Conservation (phyloP, 305 asterid species). For the Fraxinus sp. region DNA sequence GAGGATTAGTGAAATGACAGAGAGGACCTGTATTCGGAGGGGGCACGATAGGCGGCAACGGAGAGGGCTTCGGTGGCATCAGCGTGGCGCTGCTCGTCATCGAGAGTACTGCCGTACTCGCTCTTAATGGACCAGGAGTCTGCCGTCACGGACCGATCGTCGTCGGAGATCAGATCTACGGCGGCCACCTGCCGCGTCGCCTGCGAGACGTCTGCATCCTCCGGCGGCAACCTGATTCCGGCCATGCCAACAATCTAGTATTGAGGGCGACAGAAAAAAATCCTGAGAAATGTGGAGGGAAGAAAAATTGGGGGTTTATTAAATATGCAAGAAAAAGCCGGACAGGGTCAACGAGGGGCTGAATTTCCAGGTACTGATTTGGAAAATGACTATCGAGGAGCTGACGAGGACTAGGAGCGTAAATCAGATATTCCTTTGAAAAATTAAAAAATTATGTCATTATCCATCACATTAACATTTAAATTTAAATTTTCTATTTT, state of each 20-base stretch:
- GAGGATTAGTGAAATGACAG: background rate
- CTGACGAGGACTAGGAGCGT: too few relatives aligned
- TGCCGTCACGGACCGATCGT: constrained; percentile 92
- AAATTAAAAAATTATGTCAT: too few relatives aligned
- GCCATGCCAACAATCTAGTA: constrained; percentile 44
- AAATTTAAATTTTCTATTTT: too few relatives aligned
- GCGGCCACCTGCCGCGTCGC: constrained; percentile 56
- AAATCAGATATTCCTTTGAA: too few relatives aligned
- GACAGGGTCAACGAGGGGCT: too few relatives aligned
- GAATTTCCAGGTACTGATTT: too few relatives aligned
- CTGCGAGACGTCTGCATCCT: constrained; percentile 65
- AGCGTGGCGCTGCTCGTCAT: constrained; percentile 96
- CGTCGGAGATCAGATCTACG: constrained; percentile 86
- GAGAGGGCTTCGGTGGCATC: constrained; percentile 96
- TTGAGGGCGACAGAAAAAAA: constrained; percentile 24
- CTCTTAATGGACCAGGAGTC: constrained; percentile 99
- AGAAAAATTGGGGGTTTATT: constrained; percentile 24
- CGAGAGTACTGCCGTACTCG: constrained; percentile 96
- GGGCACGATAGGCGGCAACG: constrained; percentile 59
- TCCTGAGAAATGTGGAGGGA: constrained; percentile 17
- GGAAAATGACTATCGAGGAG: too few relatives aligned
- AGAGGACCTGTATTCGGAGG: constrained; percentile 85
- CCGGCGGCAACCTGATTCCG: constrained; percentile 74
- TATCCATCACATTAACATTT: too few relatives aligned
- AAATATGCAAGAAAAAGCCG: background rate